A percentile compares a stretch with the other conserved stretches of the same genome.
Conservation (phyloP, 768 basidiomycete species). For the Boletus rubropictus region DNA sequence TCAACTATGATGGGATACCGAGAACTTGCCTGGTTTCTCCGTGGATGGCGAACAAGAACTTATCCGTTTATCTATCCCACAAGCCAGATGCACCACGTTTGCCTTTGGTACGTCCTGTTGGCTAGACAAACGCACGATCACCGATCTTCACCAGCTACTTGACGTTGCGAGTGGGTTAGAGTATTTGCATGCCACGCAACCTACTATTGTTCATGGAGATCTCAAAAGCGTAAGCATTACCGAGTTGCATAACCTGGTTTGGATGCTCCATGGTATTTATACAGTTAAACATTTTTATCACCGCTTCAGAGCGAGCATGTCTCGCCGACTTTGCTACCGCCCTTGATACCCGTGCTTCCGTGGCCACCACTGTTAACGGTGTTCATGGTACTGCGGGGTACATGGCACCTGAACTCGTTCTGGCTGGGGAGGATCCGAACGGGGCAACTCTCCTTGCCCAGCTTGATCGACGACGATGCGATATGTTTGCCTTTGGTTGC, state of each 20-base stretch:
- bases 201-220: constrained; percentile 41
- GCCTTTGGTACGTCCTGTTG: constrained; percentile 27
- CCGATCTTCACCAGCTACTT: constrained; percentile 27
- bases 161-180: constrained; percentile 35
- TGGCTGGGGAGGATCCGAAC: constrained; percentile 5
- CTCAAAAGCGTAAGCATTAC: constrained; percentile 35
- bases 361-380: constrained; percentile 11
- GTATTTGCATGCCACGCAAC: constrained; percentile 35
- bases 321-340: constrained; percentile 28
- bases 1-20: constrained; percentile 5
- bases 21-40: constrained; percentile 22
- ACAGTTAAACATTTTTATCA: constrained; percentile 29
- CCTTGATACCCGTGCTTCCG: constrained; percentile 14
- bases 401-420: constrained; percentile 27
- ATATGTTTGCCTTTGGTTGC: constrained; percentile 34
- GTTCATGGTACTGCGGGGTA: constrained; percentile 23
- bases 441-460: constrained; percentile 7
- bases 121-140: background rate
- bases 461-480: constrained; percentile 26
- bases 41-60: constrained; percentile 28
- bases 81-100: constrained; percentile 27
- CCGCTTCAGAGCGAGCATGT: constrained; percentile 23
- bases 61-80: constrained; percentile 26
- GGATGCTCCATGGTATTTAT: background rate
- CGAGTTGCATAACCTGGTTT: background rate